A percentile compares a stretch with the other conserved stretches of the same genome.
Evolutionary conservation across 169 alveolate species (phyloP).

Genomic region (Plasmodium gallinaceum): DNA sequence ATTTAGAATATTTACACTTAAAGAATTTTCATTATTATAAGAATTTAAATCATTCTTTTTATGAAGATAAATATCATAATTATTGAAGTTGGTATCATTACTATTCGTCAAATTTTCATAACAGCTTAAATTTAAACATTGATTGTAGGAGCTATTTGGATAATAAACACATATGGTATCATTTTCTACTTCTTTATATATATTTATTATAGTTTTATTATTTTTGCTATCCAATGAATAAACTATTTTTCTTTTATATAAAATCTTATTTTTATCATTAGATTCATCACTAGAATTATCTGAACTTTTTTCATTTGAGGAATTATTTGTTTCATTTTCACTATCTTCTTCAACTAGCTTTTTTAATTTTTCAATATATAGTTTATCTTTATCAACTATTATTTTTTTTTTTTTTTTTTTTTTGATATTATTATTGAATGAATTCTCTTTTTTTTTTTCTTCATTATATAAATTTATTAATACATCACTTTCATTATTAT

Average conservation of each 20-base stretch:
- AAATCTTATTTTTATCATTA: slow-evolving; percentile 37
- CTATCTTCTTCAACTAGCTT: slow-evolving; percentile 62
- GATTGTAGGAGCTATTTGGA: slow-evolving; percentile 64
- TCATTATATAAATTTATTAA: slow-evolving; percentile 59
- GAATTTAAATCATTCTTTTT: background rate
- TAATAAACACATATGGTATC: slow-evolving; percentile 58
- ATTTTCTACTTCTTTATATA: slow-evolving; percentile 48
- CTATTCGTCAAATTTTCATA: slow-evolving; percentile 3
- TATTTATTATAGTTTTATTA: slow-evolving; percentile 14
- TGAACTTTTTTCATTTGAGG: slow-evolving; percentile 46
- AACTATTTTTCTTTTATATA: slow-evolving; percentile 66
- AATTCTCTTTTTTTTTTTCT: slow-evolving; percentile 33
- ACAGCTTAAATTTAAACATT: slow-evolving; percentile 29
- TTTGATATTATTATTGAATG: slow-evolving; percentile 3
- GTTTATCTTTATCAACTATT: slow-evolving; percentile 51
- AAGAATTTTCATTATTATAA: background rate
- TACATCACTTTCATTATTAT: slow-evolving; percentile 47
- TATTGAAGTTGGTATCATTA: background rate
- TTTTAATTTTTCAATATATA: slow-evolving; percentile 64
- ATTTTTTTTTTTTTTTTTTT: slow-evolving; percentile 51
- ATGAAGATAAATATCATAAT: slow-evolving; percentile 41
- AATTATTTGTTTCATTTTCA: slow-evolving; percentile 32
- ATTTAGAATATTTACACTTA: slow-evolving; percentile 6
- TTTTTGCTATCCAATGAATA: slow-evolving; percentile 16
- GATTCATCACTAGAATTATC: slow-evolving; percentile 14